A percentile compares a stretch with the other conserved stretches of the same genome.
Evolutionary conservation across 805 yeast species (phyloP).

Genomic region (Wickerhamiella parazyma): DNA sequence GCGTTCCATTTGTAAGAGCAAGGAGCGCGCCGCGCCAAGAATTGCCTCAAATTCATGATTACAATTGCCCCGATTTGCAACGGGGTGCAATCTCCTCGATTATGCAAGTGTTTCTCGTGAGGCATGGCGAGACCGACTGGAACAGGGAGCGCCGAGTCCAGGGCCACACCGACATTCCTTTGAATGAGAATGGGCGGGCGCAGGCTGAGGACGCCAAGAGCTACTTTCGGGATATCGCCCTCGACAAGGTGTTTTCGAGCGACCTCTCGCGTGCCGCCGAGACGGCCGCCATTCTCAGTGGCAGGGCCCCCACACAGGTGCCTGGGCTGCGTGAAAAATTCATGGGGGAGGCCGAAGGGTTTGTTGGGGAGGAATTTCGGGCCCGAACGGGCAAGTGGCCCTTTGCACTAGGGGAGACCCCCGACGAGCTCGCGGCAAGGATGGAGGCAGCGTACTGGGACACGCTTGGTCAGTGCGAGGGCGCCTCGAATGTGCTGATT

Average conservation of each 20-base stretch:
- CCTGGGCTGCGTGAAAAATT: constrained; percentile 16
- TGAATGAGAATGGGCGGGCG: constrained; percentile 15
- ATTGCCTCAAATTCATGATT: neutral
- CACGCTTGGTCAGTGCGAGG: constrained; percentile 2
- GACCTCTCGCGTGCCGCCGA: constrained; percentile 16
- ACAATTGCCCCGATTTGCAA: neutral
- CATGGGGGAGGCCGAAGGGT: constrained; percentile 18
- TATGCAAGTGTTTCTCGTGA: constrained; percentile 15
- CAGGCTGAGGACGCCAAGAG: constrained; percentile 16
- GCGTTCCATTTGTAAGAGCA: constrained; percentile 1
- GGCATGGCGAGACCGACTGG: constrained; percentile 21
- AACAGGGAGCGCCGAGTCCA: constrained; percentile 17
- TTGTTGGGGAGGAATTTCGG: constrained; percentile 10
- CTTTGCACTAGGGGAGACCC: constrained; percentile 16
- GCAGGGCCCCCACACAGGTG: neutral
- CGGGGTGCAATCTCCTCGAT: neutral
- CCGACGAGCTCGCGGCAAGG: constrained; percentile 8
- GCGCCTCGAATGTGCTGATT: constrained; percentile 10
- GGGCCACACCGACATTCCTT: constrained; percentile 17
- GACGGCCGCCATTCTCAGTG: constrained; percentile 17
- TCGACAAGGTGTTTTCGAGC: constrained; percentile 17
- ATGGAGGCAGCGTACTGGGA: constrained; percentile 11
- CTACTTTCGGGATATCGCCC: constrained; percentile 6
- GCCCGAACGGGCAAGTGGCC: neutral
- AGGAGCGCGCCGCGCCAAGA: neutral